Conservation (phyloP, 805 yeast genomes). For the Monosporozyma yasuniensis region DNA sequence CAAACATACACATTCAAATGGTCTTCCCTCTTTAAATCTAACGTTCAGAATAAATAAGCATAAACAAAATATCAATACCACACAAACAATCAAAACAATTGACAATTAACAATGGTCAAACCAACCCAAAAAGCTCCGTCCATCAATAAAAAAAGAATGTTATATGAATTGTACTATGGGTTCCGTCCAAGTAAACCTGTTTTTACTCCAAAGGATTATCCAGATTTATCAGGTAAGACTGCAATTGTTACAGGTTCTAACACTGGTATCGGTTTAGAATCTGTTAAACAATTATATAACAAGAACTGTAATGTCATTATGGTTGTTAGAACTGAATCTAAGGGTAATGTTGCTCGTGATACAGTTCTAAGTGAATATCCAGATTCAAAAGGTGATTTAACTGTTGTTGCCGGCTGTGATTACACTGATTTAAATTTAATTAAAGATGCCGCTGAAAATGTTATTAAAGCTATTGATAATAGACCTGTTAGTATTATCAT, state of each 20-base stretch:
- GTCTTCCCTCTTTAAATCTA: no score
- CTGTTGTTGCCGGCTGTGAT: slow-evolving; percentile 27
- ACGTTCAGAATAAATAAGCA: no score
- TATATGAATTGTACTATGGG: slow-evolving; percentile 16
- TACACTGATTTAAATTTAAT: slow-evolving; percentile 33
- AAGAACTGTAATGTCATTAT: slow-evolving; percentile 31
- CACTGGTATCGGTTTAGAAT: slow-evolving; percentile 30
- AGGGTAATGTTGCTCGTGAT: slow-evolving; percentile 29
- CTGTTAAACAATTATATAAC: slow-evolving; percentile 22
- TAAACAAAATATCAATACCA: no score
- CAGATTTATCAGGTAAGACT: slow-evolving; percentile 31
- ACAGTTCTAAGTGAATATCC: slow-evolving; percentile 20
- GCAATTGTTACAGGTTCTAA: slow-evolving; percentile 35
- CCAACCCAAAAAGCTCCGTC: slow-evolving; percentile 23
- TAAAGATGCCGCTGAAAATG: slow-evolving; percentile 22
- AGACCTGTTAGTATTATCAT: slow-evolving; percentile 27
- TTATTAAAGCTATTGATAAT: slow-evolving; percentile 11
- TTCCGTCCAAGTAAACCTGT: slow-evolving; percentile 23
- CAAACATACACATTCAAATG: no score
- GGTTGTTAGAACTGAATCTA: slow-evolving; percentile 30
- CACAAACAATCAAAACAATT: not conserved
- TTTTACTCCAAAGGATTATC: slow-evolving; percentile 28
- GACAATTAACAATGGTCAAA: slow-evolving; percentile 11
- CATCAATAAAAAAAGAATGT: slow-evolving; percentile 5
- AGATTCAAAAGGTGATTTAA: slow-evolving; percentile 19